Conservation (phyloP, 2,329 filamentous ascomycete species). For the Beauveria caledonica region DNA sequence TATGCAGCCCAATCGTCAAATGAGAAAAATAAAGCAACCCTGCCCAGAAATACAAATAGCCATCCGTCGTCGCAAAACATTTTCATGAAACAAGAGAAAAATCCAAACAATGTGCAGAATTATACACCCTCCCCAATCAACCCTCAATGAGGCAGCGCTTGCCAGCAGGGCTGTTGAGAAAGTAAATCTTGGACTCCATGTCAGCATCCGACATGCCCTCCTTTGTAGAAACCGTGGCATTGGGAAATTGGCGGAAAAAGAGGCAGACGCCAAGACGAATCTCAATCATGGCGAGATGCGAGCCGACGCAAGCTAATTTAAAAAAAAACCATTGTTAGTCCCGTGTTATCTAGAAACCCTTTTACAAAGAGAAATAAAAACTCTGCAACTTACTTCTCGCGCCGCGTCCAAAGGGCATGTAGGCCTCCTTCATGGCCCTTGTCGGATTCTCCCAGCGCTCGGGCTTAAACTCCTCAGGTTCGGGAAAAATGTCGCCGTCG, state of each 20-base stretch:
- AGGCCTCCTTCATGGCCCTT: slow-evolving; percentile 37
- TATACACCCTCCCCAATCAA: not conserved
- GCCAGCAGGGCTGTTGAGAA: slow-evolving; percentile 24
- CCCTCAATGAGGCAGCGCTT: slow-evolving; percentile 24
- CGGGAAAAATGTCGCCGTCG: slow-evolving; percentile 29
- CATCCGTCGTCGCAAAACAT: not conserved
- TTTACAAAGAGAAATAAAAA: not conserved
- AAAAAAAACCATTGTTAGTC: not conserved
- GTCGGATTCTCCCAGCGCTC: slow-evolving; percentile 29
- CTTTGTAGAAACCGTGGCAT: slow-evolving; percentile 21
- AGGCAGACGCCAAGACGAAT: slow-evolving; percentile 41
- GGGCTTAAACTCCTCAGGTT: slow-evolving; percentile 28
- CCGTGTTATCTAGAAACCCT: too few relatives aligned
- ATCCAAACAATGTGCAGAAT: not conserved
- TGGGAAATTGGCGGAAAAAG: slow-evolving; percentile 42
- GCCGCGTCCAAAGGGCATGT: slow-evolving; percentile 45
- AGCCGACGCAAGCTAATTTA: slow-evolving; percentile 38
- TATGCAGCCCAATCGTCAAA: not conserved
- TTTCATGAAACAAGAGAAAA: not conserved
- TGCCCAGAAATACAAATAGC: not conserved
- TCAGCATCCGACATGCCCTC: slow-evolving; percentile 28
- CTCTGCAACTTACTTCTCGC: slow-evolving; percentile 28
- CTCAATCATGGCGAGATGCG: slow-evolving; percentile 50
- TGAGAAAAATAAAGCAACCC: not conserved
- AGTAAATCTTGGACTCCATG: slow-evolving; percentile 27